phyloP scores from a whole-genome alignment of 768 basidiomycete genomes.

The Podaxis sp. region DNA sequence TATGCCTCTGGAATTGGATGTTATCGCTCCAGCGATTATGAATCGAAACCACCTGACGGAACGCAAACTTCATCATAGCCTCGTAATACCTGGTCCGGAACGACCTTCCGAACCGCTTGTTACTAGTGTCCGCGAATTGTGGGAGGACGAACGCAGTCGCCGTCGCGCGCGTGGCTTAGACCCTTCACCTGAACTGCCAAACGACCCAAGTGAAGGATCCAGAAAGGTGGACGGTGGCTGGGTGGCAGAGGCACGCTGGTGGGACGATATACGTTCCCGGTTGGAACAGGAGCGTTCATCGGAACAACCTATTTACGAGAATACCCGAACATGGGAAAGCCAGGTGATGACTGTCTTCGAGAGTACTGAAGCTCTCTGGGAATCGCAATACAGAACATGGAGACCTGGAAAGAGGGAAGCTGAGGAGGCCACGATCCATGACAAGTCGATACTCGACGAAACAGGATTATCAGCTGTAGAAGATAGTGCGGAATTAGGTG shows the following conservation, averaged over 20 bases:
- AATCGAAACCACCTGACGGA: slow-evolving; percentile 70
- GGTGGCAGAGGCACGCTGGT: slow-evolving; percentile 73
- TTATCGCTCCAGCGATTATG: slow-evolving; percentile 76
- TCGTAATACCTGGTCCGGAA: slow-evolving; percentile 61
- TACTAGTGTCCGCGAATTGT: slow-evolving; percentile 86
- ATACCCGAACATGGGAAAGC: slow-evolving; percentile 52
- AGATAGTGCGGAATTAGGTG: slow-evolving; percentile 28
- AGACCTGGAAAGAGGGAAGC: slow-evolving; percentile 34
- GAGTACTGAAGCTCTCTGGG: slow-evolving; percentile 88
- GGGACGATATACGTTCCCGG: slow-evolving; percentile 66
- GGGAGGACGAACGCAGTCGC: slow-evolving; percentile 92
- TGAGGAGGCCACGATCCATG: slow-evolving; percentile 12
- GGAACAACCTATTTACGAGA: slow-evolving; percentile 20
- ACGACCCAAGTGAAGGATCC: slow-evolving; percentile 64
- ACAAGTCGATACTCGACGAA: slow-evolving; percentile 29
- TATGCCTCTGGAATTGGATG: slow-evolving; percentile 80
- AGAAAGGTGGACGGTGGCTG: slow-evolving; percentile 61
- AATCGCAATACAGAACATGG: slow-evolving; percentile 58
- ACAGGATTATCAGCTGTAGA: slow-evolving; percentile 32
- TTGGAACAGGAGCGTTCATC: slow-evolving; percentile 47
- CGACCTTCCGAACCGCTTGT: slow-evolving; percentile 73
- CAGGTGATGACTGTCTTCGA: slow-evolving; percentile 89
- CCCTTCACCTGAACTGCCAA: slow-evolving; percentile 72
- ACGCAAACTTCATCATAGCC: slow-evolving; percentile 64
- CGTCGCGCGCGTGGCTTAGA: slow-evolving; percentile 64